These are phyloP conservation scores for Neocallimastix lanati DNA, from an alignment of 192 early-diverging fungal species.

Conservation along the genomic window DNA sequence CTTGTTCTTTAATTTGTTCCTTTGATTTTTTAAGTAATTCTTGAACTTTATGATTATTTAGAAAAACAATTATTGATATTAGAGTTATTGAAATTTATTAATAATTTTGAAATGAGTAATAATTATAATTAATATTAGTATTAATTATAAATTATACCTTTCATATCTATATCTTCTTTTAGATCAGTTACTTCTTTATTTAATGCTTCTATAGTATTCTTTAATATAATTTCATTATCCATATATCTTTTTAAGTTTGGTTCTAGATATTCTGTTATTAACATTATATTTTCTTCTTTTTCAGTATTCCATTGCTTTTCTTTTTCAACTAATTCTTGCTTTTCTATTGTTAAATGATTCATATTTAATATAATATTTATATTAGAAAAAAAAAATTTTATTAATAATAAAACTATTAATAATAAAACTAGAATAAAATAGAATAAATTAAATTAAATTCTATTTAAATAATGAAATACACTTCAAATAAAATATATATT, in stretches of 20 bases:
- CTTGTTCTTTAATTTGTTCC: neutral
- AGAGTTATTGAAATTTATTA: no score
- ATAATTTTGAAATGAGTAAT: no score
- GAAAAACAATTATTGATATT: no score
- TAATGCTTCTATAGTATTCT: neutral
- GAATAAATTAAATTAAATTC: neutral
- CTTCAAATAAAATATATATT: no score
- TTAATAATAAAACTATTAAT: no score
- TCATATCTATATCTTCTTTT: neutral
- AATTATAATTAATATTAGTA: no score
- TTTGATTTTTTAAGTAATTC: neutral
- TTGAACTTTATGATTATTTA: neutral
- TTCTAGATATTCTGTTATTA: neutral
- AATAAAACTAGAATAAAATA: neutral
- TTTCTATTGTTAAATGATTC: no score
- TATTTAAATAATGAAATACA: no score
- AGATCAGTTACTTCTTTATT: neutral
- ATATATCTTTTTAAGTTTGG: neutral
- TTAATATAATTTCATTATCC: neutral
- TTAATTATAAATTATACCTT: no score
- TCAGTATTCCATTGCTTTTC: neutral
- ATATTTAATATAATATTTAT: no score
- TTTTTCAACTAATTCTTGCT: neutral
- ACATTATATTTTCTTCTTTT: neutral
- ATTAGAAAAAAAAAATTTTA: no score